Conservation (phyloP, 257 asterid genomes). For the Nicotiana benthamiana region DNA sequence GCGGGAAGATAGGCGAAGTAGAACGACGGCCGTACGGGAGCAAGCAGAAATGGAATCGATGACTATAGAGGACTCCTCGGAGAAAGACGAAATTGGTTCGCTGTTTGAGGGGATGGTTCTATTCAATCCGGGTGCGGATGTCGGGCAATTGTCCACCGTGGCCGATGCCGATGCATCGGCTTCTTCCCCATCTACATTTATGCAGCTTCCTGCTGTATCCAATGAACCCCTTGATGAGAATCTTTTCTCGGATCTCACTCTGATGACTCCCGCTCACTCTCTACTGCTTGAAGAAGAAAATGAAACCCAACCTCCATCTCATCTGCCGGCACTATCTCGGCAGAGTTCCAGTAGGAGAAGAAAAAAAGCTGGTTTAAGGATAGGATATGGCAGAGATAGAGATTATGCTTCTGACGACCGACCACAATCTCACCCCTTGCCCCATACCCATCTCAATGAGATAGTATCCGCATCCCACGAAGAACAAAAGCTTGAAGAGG, state of each 20-base stretch:
- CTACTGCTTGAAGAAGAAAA: neutral
- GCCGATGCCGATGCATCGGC: neutral
- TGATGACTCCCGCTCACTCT: constrained; percentile 9
- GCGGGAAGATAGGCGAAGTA: neutral
- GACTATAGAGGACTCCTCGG: neutral
- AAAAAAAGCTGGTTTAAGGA: constrained; percentile 38
- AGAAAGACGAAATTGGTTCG: constrained; percentile 27
- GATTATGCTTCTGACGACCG: neutral
- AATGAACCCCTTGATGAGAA: constrained; percentile 30
- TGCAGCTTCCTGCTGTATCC: neutral
- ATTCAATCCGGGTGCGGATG: constrained; percentile 15
- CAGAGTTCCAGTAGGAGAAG: constrained; percentile 27
- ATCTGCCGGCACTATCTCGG: constrained; percentile 5
- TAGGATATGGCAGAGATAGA: constrained; percentile 38
- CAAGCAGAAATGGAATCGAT: neutral
- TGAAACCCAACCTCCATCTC: neutral
- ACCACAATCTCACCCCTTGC: neutral
- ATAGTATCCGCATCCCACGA: neutral
- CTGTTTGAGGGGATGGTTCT: constrained; percentile 48
- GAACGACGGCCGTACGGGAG: neutral
- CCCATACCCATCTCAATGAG: neutral
- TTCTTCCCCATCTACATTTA: neutral
- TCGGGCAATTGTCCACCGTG: neutral
- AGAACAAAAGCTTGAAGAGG: neutral
- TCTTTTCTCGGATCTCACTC: constrained; percentile 45